Evolutionary conservation across 345 rosid genomes (phyloP).

Genomic region (Lumnitzera racemosa): DNA sequence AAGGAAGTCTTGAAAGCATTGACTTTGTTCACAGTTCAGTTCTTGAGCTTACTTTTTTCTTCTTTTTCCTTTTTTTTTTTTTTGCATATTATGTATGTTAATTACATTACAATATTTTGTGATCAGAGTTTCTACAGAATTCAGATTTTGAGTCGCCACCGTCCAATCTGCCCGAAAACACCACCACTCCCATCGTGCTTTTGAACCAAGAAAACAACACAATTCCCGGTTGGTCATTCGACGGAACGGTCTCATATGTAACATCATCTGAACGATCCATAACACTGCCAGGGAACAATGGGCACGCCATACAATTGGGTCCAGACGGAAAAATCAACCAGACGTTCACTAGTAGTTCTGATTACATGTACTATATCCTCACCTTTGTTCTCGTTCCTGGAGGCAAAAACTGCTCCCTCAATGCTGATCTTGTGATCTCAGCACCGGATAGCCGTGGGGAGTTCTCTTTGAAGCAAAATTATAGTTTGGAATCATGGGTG

Average conservation of each 20-base stretch:
- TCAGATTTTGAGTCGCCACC: conserved; percentile 56
- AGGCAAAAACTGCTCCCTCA: conserved; percentile 32
- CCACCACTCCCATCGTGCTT: conserved; percentile 16
- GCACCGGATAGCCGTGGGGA: conserved; percentile 36
- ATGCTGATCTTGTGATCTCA: conserved; percentile 26
- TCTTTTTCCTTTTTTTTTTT: not conserved
- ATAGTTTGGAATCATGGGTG: conserved; percentile 36
- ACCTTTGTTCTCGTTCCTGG: conserved; percentile 29
- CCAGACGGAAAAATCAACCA: conserved; percentile 52
- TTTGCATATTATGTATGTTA: not conserved
- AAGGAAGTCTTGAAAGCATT: not conserved
- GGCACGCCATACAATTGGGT: conserved; percentile 42
- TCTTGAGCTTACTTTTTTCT: not conserved
- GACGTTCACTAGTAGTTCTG: conserved; percentile 33
- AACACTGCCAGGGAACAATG: conserved; percentile 11
- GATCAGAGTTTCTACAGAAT: conserved; percentile 39
- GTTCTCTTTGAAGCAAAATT: conserved; percentile 26
- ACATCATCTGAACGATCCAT: conserved; percentile 10
- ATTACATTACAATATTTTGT: not conserved
- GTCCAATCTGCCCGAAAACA: conserved; percentile 16
- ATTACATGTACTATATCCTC: conserved; percentile 29
- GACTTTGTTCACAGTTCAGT: not conserved
- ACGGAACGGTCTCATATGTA: conserved; percentile 38
- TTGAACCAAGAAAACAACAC: conserved; percentile 32
- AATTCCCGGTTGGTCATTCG: conserved; percentile 49